Conservation (phyloP, 106 monocot species). For the Dactylorhiza incarnata region DNA sequence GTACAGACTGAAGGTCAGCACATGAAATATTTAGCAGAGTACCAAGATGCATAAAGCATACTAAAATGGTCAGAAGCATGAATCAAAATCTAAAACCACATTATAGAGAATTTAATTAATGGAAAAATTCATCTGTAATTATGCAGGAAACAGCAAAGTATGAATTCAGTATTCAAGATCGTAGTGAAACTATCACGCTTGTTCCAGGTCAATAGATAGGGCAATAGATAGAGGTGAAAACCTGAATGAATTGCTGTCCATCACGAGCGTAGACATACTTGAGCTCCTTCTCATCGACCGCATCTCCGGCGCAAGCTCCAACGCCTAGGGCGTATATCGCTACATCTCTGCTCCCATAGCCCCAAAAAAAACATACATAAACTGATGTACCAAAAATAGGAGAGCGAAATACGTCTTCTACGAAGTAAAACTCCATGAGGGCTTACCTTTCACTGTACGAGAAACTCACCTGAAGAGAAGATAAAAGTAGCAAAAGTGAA, state of each 20-base stretch:
- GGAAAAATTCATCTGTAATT: not conserved
- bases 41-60: not conserved
- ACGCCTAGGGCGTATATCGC: slow-evolving; percentile 81
- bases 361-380: not conserved
- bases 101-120: not conserved
- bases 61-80: not conserved
- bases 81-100: not conserved
- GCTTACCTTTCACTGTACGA: slow-evolving; percentile 74
- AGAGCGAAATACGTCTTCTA: not conserved
- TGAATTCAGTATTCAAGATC: not conserved
- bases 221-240: not conserved
- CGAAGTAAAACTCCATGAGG: not conserved
- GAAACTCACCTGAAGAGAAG: slow-evolving; percentile 37
- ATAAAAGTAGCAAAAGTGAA: not conserved
- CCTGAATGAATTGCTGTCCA: slow-evolving; percentile 67
- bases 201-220: not conserved
- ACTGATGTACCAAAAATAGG: not conserved
- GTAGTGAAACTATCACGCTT: not conserved
- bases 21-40: not conserved
- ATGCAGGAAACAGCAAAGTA: not conserved
- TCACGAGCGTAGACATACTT: slow-evolving; percentile 69
- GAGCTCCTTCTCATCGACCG: slow-evolving; percentile 82
- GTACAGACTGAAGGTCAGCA: not conserved
- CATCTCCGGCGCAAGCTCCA: slow-evolving; percentile 67
- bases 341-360: slow-evolving; percentile 53